These are phyloP conservation scores for Botrytis cinerea DNA, from an alignment of 2,329 filamentous ascomycete genomes.

Conservation along the genomic window DNA sequence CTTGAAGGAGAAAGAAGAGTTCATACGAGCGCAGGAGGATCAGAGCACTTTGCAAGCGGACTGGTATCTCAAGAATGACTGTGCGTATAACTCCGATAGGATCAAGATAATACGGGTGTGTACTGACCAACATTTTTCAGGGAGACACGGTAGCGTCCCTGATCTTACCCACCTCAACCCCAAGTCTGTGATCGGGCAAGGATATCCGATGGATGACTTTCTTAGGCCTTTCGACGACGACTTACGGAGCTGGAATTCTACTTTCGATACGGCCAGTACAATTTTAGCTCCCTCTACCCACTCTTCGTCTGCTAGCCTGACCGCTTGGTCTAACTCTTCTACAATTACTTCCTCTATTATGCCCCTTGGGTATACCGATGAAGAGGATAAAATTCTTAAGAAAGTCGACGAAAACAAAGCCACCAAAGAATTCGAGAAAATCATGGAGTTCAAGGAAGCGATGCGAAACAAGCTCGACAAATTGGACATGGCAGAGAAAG, in stretches of 20 bases:
- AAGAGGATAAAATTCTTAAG: background rate
- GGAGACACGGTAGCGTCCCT: background rate
- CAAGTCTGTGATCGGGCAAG: slow-evolving; percentile 5
- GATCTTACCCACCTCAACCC: background rate
- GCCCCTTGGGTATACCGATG: background rate
- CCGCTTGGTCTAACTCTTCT: slow-evolving; percentile 5
- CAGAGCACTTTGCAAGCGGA: background rate
- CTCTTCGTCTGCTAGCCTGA: background rate
- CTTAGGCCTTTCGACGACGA: background rate
- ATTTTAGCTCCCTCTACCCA: background rate
- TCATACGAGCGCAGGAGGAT: background rate
- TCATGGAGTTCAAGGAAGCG: background rate
- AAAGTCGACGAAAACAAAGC: background rate
- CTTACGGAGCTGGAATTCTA: background rate
- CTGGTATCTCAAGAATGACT: slow-evolving; percentile 17
- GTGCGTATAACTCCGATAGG: background rate
- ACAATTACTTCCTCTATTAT: background rate
- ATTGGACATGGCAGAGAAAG: background rate
- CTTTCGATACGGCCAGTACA: background rate
- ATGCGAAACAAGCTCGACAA: slow-evolving; percentile 1
- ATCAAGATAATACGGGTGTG: background rate
- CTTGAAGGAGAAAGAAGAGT: background rate
- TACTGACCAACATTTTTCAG: background rate
- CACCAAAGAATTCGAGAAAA: background rate
- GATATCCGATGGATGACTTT: slow-evolving; percentile 5